Evolutionary conservation across 192 early-diverging fungal species (phyloP).

Genomic region (Coemansia brasiliensis): DNA sequence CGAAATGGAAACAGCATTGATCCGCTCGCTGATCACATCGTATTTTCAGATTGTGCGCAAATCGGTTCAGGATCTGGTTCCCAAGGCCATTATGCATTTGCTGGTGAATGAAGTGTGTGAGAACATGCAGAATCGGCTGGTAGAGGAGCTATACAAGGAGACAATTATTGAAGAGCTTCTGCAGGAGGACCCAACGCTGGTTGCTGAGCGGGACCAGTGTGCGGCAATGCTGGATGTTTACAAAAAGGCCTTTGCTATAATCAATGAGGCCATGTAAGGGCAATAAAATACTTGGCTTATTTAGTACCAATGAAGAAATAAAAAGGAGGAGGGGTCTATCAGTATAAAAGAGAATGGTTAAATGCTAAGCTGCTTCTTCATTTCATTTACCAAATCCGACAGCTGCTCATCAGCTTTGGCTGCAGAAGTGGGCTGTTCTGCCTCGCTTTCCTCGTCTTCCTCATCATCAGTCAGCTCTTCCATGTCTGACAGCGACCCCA

Average conservation of each 20-base stretch:
- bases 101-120: slow-evolving; percentile 76
- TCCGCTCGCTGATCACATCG: slow-evolving; percentile 75
- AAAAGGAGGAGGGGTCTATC: not conserved
- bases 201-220: slow-evolving; percentile 73
- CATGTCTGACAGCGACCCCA: slow-evolving; percentile 97
- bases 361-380: slow-evolving; percentile 48
- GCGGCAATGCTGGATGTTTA: slow-evolving; percentile 76
- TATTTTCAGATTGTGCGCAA: slow-evolving; percentile 82
- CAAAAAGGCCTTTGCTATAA: slow-evolving; percentile 70
- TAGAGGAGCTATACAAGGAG: slow-evolving; percentile 72
- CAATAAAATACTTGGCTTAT: not conserved
- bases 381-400: slow-evolving; percentile 45
- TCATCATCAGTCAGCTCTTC: slow-evolving; percentile 72
- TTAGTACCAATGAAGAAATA: slow-evolving; percentile 3
- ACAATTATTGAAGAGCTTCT: slow-evolving; percentile 68
- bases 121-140: slow-evolving; percentile 73
- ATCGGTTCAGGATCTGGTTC: slow-evolving; percentile 76
- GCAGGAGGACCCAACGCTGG: slow-evolving; percentile 72
- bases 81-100: slow-evolving; percentile 82
- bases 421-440: slow-evolving; percentile 13
- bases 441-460: slow-evolving; percentile 15
- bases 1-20: slow-evolving; percentile 75
- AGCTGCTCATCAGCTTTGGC: slow-evolving; percentile 43
- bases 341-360: slow-evolving; percentile 1
- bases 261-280: slow-evolving; percentile 52